These are phyloP conservation scores for Pinus tabuliformis DNA, from an alignment of 75 land plant species.

Conservation along the genomic window DNA sequence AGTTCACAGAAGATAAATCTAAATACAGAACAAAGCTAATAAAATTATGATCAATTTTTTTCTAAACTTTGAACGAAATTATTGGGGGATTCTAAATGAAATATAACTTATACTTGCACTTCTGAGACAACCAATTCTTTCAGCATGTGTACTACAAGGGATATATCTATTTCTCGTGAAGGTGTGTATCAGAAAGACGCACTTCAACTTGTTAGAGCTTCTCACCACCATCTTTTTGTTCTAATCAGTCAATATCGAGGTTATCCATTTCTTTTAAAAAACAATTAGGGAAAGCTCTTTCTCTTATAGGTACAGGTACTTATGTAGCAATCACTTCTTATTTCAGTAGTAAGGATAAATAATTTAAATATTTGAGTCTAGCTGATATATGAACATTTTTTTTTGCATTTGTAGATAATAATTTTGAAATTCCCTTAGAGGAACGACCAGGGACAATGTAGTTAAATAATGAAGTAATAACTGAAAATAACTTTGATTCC, in stretches of 20 bases:
- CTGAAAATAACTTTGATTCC: not conserved
- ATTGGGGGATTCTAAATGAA: not conserved
- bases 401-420: not conserved
- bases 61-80: not conserved
- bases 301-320: conserved; percentile 13
- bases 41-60: not conserved
- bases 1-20: not conserved
- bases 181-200: not conserved
- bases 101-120: not conserved
- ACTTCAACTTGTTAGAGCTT: not conserved
- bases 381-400: conserved; percentile 1
- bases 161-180: not conserved
- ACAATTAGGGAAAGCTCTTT: conserved; percentile 24
- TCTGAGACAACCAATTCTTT: not conserved
- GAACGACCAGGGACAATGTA: not conserved
- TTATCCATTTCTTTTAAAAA: conserved; percentile 26
- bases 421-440: not conserved
- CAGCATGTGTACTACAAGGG: not conserved
- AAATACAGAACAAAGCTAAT: not conserved
- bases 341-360: conserved; percentile 19
- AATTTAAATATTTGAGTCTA: conserved; percentile 1
- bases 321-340: conserved; percentile 25
- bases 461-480: conserved; percentile 5
- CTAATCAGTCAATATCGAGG: conserved; percentile 24
- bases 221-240: not conserved